Percentiles rank a stretch among this genome's conserved stretches.
Evolutionary conservation across 257 asterid genomes (phyloP).

Genomic region (Solanum paucissectum): DNA sequence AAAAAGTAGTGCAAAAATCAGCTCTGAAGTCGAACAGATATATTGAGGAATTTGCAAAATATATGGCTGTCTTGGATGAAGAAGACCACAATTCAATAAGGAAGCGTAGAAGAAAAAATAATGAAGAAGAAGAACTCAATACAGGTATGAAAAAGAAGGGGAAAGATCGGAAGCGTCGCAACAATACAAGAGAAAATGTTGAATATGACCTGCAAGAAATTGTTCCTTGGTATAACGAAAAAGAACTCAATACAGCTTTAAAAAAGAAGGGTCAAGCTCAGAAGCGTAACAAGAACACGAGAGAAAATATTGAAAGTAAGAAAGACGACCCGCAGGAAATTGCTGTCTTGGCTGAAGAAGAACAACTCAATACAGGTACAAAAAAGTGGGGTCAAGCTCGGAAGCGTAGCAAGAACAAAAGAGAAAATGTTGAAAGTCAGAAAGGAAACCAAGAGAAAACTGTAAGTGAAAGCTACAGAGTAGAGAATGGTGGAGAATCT

Average conservation of each 20-base stretch:
- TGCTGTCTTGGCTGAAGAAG: neutral
- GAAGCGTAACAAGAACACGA: no score
- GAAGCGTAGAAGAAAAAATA: neutral
- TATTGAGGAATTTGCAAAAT: neutral
- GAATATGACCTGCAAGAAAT: neutral
- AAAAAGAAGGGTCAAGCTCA: no score
- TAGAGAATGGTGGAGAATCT: no score
- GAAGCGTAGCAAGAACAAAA: neutral
- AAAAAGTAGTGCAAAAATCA: neutral
- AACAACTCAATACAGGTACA: neutral
- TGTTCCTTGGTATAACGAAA: neutral
- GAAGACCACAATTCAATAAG: neutral
- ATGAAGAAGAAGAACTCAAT: neutral
- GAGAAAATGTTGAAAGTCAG: neutral
- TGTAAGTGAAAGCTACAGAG: neutral
- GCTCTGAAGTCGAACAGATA: neutral
- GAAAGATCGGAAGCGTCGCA: neutral
- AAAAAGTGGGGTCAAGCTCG: no score
- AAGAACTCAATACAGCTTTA: neutral
- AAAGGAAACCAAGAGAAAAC: neutral
- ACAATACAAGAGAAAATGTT: neutral
- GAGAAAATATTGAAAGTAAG: neutral
- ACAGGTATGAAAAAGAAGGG: neutral
- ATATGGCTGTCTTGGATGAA: neutral
- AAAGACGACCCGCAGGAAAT: neutral